A percentile compares a stretch with the other conserved stretches of the same genome.
Conservation (phyloP, 1,284 basidiomycete species). For the Phellopilus nigrolimitatus region DNA sequence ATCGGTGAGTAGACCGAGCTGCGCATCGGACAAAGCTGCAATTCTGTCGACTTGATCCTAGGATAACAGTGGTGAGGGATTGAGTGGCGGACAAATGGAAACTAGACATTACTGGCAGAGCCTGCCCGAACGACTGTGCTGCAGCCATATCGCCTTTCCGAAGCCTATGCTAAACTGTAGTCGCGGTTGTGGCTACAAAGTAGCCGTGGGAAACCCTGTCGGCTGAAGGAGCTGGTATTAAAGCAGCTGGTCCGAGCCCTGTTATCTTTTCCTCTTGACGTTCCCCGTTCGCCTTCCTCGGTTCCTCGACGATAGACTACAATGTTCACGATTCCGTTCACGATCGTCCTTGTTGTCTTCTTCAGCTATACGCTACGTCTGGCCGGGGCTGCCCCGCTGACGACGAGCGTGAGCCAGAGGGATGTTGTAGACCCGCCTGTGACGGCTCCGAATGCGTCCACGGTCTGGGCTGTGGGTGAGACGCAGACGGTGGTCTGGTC, state of each 20-base stretch:
- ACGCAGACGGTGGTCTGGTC: conserved; percentile 19
- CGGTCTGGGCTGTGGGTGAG: conserved; percentile 17
- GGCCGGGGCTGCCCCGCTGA: conserved; percentile 3
- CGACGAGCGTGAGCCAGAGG: conserved; percentile 1
- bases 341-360: conserved; percentile 7
- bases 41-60: conserved; percentile 39
- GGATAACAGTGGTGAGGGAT: not conserved
- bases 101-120: conserved; percentile 9
- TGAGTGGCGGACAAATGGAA: not conserved
- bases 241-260: too few relatives aligned
- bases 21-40: conserved; percentile 47
- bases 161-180: too few relatives aligned
- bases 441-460: conserved; percentile 17
- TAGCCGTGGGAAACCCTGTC: not conserved
- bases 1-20: conserved; percentile 59
- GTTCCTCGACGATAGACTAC: conserved; percentile 3
- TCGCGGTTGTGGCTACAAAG: not conserved
- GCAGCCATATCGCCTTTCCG: too few relatives aligned
- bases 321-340: conserved; percentile 6
- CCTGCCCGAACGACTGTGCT: conserved; percentile 11
- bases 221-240: not conserved
- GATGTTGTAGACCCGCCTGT: conserved; percentile 20
- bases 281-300: conserved; percentile 3
- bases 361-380: conserved; percentile 1
- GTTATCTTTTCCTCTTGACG: conserved; percentile 1